Evolutionary conservation across 805 yeast genomes (phyloP).

Genomic region (Wickerhamia fluorescens): DNA sequence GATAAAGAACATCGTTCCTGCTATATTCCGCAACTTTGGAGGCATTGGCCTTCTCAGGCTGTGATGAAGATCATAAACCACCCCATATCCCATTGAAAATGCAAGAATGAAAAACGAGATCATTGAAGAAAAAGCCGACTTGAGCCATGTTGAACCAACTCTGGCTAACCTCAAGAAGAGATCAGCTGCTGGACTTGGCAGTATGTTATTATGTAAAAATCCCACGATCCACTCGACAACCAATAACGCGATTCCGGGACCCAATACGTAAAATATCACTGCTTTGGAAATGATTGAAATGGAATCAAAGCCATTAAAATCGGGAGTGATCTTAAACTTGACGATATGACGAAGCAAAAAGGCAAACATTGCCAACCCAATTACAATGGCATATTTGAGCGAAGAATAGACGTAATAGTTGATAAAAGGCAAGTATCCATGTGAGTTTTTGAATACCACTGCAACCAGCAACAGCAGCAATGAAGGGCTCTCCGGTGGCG

Average conservation of each 20-base stretch:
- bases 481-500: constrained; percentile 13
- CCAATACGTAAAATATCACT: constrained; percentile 17
- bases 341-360: constrained; percentile 20
- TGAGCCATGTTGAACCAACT: constrained; percentile 4
- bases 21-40: constrained; percentile 3
- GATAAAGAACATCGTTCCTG: constrained; percentile 4
- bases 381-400: constrained; percentile 7
- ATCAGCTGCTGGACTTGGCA: constrained; percentile 2
- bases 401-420: constrained; percentile 12
- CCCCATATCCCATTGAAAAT: constrained; percentile 32
- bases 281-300: constrained; percentile 23
- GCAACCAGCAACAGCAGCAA: constrained; percentile 10
- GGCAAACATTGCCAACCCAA: constrained; percentile 12
- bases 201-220: constrained; percentile 9
- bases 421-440: constrained; percentile 18
- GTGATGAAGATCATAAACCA: constrained; percentile 19
- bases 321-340: constrained; percentile 17
- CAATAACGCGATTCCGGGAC: constrained; percentile 11
- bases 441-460: constrained; percentile 13
- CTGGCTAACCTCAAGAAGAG: constrained; percentile 2
- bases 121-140: constrained; percentile 3
- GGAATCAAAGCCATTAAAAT: constrained; percentile 20
- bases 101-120: constrained; percentile 13
- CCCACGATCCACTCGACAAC: constrained; percentile 1
- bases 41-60: constrained; percentile 20